These are phyloP conservation scores for Carex parvula DNA, from an alignment of 176 grass and related monocot genomes.

Conservation along the genomic window DNA sequence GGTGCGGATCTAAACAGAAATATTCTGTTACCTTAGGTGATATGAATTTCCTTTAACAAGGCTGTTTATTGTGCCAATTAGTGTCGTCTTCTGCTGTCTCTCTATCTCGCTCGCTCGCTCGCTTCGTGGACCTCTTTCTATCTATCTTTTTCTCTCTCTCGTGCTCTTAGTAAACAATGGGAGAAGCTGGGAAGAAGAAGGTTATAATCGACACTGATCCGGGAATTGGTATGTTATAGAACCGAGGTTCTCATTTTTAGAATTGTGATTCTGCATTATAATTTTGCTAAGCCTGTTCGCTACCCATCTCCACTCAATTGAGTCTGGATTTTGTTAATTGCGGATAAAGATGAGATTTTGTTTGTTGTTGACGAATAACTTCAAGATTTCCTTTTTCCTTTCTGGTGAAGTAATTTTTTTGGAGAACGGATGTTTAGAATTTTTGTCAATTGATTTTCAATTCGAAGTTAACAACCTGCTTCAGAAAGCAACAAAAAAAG, in stretches of 20 bases:
- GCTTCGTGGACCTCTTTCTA: not conserved
- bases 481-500: not conserved
- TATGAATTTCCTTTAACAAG: not conserved
- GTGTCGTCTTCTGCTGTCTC: slow-evolving; percentile 13
- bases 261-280: not conserved
- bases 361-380: not conserved
- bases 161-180: slow-evolving; percentile 4
- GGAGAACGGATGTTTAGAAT: not conserved
- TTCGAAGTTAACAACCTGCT: not conserved
- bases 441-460: not conserved
- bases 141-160: not conserved
- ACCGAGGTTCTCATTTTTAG: not conserved
- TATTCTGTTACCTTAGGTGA: too few relatives aligned
- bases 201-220: slow-evolving; percentile 54
- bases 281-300: not conserved
- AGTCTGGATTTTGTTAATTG: not conserved
- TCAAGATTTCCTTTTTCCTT: not conserved
- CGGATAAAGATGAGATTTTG: not conserved
- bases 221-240: slow-evolving; percentile 35
- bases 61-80: not conserved
- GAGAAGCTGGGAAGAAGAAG: slow-evolving; percentile 35
- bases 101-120: not conserved
- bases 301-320: not conserved
- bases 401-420: not conserved
- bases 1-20: too few relatives aligned